A percentile compares a stretch with the other conserved stretches of the same genome.
Conservation (phyloP, 1,284 basidiomycete genomes). For the Papiliotrema flavescens region DNA sequence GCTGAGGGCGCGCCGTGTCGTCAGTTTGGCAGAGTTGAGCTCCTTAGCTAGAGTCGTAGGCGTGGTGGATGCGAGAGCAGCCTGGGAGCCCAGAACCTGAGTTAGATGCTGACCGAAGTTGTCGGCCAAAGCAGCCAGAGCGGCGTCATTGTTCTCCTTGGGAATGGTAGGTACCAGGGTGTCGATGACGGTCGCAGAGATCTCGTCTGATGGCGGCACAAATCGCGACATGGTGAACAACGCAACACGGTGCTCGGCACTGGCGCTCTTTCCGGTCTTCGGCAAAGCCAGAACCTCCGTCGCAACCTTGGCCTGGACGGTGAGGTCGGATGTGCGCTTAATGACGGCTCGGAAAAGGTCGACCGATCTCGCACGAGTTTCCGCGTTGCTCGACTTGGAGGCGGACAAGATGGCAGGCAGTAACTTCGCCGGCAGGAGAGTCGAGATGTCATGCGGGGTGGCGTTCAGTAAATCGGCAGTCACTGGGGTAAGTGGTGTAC, state of each 20-base stretch:
- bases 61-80: constrained; percentile 52
- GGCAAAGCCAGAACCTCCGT: constrained; percentile 69
- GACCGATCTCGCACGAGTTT: constrained; percentile 60
- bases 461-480: constrained; percentile 35
- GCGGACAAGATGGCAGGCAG: constrained; percentile 64
- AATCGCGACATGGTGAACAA: constrained; percentile 71
- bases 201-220: constrained; percentile 55
- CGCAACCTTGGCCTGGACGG: constrained; percentile 50
- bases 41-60: constrained; percentile 62
- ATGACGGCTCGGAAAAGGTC: constrained; percentile 62
- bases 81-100: constrained; percentile 53
- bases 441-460: constrained; percentile 54
- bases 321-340: constrained; percentile 37
- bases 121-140: constrained; percentile 56
- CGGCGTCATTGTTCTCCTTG: constrained; percentile 71
- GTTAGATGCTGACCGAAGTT: constrained; percentile 61
- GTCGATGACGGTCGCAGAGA: constrained; percentile 59
- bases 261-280: constrained; percentile 75
- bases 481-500: constrained; percentile 16
- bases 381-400: constrained; percentile 71
- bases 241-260: constrained; percentile 76
- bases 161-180: constrained; percentile 60
- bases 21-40: constrained; percentile 60
- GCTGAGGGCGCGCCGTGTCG: constrained; percentile 56
- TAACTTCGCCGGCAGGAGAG: constrained; percentile 60